Evolutionary conservation across 305 asterid species (phyloP).

Genomic region (Solanum aculeatissimum): DNA sequence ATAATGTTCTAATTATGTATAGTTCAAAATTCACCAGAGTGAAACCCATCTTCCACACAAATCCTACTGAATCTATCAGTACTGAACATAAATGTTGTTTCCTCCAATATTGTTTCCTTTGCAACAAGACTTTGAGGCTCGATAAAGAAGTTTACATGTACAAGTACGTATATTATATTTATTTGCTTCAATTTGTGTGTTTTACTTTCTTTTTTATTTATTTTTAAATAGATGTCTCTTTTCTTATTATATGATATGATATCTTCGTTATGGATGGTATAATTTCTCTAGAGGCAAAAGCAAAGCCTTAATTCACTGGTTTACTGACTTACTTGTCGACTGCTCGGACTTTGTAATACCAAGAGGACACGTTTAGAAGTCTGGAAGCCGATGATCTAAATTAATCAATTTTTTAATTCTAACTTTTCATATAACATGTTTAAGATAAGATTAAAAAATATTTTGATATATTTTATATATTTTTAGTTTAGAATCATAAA

Average conservation of each 20-base stretch:
- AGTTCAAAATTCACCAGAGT: not conserved
- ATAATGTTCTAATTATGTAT: constrained; percentile 7
- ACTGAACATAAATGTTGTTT: not conserved
- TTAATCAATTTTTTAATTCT: not conserved
- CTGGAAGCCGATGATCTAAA: not conserved
- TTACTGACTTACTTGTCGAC: not conserved
- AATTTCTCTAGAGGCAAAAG: not conserved
- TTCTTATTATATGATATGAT: not conserved
- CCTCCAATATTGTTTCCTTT: constrained; percentile 17
- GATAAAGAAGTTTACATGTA: constrained; percentile 29
- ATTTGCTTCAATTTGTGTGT: not conserved
- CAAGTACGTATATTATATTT: not conserved
- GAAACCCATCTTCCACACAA: constrained; percentile 4
- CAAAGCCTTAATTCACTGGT: not conserved
- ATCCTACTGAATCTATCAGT: not conserved
- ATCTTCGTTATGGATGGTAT: not conserved
- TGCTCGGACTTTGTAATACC: not conserved
- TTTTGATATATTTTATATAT: too few relatives aligned
- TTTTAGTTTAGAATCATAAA: too few relatives aligned
- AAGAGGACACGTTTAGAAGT: not conserved
- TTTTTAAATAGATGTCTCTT: too few relatives aligned
- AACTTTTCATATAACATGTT: too few relatives aligned
- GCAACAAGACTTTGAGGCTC: constrained; percentile 12
- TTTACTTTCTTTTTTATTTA: not conserved
- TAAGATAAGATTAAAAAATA: too few relatives aligned